Conservation (phyloP, 2,329 filamentous ascomycete genomes). For the Escovopsis weberi region DNA sequence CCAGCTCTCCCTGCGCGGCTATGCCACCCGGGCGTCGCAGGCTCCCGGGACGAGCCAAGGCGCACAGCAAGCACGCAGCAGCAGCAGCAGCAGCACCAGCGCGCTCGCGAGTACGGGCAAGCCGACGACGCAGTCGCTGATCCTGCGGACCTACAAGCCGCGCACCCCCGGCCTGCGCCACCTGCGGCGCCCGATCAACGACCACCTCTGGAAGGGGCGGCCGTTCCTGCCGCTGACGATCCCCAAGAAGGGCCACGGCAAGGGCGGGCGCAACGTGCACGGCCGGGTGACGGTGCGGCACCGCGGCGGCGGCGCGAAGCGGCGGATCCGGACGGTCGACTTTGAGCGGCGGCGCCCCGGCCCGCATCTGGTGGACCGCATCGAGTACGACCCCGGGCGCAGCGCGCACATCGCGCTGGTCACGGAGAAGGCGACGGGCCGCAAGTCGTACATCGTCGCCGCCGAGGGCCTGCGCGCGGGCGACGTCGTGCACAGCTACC, state of each 20-base stretch:
- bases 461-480: conserved; percentile 86
- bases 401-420: conserved; percentile 87
- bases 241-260: conserved; percentile 81
- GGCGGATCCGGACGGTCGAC: conserved; percentile 83
- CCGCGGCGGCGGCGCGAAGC: conserved; percentile 80
- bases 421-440: conserved; percentile 56
- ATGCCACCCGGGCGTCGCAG: conserved; percentile 15
- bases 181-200: conserved; percentile 82
- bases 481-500: conserved; percentile 84
- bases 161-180: conserved; percentile 86
- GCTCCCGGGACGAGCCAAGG: conserved; percentile 5
- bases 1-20: conserved; percentile 14
- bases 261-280: conserved; percentile 82
- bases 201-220: conserved; percentile 91
- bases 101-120: conserved; percentile 10
- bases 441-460: conserved; percentile 86
- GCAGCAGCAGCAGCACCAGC: conserved; percentile 7
- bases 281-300: conserved; percentile 82
- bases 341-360: conserved; percentile 68
- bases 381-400: conserved; percentile 90
- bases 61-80: too few relatives aligned
- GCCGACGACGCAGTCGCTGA: conserved; percentile 21
- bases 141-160: conserved; percentile 78
- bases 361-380: conserved; percentile 77
- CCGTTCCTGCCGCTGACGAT: conserved; percentile 73